Conservation (phyloP, 345 rosid genomes). For the Kandelia obovata region DNA sequence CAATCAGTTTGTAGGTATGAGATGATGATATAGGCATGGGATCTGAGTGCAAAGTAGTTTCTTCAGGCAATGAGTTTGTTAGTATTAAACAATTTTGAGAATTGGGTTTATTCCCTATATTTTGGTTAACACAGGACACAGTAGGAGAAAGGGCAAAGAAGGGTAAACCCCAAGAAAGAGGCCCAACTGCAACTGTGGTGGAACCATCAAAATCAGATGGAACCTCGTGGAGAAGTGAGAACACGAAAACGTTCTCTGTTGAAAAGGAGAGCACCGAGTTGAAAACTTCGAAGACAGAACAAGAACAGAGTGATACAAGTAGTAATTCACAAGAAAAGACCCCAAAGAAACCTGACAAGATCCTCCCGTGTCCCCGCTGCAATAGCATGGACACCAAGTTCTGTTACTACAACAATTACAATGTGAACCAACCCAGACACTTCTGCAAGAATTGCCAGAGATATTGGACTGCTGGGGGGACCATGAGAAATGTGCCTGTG, state of each 20-base stretch:
- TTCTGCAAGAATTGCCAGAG: constrained; percentile 41
- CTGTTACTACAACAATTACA: constrained; percentile 36
- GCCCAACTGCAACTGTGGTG: constrained; percentile 18
- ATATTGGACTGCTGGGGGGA: constrained; percentile 38
- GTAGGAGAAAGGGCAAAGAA: constrained; percentile 34
- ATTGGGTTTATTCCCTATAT: too few relatives aligned
- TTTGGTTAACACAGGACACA: constrained; percentile 36
- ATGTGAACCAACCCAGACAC: constrained; percentile 35
- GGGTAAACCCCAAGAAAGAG: constrained; percentile 24
- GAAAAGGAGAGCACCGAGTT: constrained; percentile 30
- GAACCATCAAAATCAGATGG: constrained; percentile 38
- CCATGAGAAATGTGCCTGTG: constrained; percentile 37
- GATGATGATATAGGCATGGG: too few relatives aligned
- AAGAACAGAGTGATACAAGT: constrained; percentile 26
- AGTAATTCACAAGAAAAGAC: constrained; percentile 26
- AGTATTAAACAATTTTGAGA: too few relatives aligned
- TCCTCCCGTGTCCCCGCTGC: constrained; percentile 34
- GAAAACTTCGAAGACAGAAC: constrained; percentile 32
- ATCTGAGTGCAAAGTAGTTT: neutral
- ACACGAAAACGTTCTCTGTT: constrained; percentile 22
- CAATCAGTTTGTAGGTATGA: too few relatives aligned
- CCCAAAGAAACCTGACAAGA: constrained; percentile 34
- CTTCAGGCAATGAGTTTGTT: neutral
- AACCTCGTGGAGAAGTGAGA: constrained; percentile 35
- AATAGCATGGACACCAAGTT: constrained; percentile 39